Conservation (phyloP, 257 asterid species). For the Solanum lignicaule region DNA sequence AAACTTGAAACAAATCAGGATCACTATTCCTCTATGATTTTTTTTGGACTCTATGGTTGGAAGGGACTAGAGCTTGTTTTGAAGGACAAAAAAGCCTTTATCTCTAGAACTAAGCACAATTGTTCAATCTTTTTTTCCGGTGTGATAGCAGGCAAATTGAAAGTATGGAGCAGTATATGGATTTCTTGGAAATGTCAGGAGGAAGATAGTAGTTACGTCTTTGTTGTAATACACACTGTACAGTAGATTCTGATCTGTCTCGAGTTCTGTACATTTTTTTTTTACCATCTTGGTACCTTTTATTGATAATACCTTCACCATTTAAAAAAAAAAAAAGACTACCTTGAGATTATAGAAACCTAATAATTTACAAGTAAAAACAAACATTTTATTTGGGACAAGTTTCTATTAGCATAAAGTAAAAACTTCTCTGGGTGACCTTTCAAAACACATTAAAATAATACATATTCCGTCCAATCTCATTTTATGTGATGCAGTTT, state of each 20-base stretch:
- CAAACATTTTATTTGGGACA: neutral
- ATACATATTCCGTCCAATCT: neutral
- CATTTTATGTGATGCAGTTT: neutral
- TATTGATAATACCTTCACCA: neutral
- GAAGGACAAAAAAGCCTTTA: neutral
- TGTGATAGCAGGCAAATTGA: neutral
- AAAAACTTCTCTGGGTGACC: neutral
- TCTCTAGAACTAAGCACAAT: neutral
- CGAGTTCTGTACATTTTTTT: neutral
- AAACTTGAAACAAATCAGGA: neutral
- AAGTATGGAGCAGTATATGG: neutral
- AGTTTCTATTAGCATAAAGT: neutral
- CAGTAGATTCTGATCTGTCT: neutral
- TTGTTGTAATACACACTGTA: neutral
- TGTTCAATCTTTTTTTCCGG: neutral
- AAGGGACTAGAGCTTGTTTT: neutral
- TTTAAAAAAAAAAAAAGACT: neutral
- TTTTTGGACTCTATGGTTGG: neutral
- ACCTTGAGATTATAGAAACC: neutral
- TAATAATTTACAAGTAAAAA: neutral
- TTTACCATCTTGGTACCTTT: neutral
- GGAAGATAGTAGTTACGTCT: neutral
- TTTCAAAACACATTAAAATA: neutral
- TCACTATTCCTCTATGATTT: neutral
- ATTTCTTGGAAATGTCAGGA: neutral